Percentiles rank a stretch among this genome's conserved stretches.
Conservation (phyloP, 2,329 filamentous ascomycete genomes). For the Phoma sp. region DNA sequence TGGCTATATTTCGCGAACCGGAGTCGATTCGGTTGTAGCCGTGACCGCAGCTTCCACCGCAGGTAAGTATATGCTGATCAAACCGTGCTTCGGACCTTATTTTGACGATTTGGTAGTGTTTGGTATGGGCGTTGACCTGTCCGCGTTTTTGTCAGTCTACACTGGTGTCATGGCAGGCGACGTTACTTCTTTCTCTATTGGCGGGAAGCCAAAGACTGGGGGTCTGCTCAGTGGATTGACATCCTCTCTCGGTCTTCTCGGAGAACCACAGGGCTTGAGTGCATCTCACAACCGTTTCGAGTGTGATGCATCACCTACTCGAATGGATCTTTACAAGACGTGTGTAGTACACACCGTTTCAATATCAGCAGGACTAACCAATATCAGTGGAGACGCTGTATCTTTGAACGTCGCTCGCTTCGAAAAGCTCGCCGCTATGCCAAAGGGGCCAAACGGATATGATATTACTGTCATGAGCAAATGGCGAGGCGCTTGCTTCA, state of each 20-base stretch:
- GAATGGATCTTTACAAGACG: constrained; percentile 33
- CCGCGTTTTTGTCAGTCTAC: constrained; percentile 41
- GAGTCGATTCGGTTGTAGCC: not conserved
- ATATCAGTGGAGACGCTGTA: constrained; percentile 2
- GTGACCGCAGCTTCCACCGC: not conserved
- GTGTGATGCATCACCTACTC: constrained; percentile 39
- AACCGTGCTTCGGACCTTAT: too few relatives aligned
- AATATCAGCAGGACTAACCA: not conserved
- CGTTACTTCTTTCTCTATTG: constrained; percentile 58
- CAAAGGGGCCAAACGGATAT: constrained; percentile 14
- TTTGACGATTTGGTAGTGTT: constrained; percentile 25
- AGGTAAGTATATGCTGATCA: not conserved
- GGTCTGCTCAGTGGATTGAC: constrained; percentile 19
- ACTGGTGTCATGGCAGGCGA: constrained; percentile 41
- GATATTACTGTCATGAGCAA: constrained; percentile 7
- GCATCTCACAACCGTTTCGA: constrained; percentile 46
- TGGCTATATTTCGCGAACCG: constrained; percentile 1
- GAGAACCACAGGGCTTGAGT: constrained; percentile 32
- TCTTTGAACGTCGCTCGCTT: constrained; percentile 5
- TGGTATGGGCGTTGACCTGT: constrained; percentile 45
- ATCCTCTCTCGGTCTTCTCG: constrained; percentile 24
- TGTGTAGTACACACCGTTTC: not conserved
- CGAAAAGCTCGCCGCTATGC: constrained; percentile 10
- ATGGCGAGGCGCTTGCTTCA: constrained; percentile 23
- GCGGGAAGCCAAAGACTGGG: constrained; percentile 45